phyloP scores from a whole-genome alignment of 2,329 filamentous ascomycete genomes.

The Calcarisporium arbuscula region DNA sequence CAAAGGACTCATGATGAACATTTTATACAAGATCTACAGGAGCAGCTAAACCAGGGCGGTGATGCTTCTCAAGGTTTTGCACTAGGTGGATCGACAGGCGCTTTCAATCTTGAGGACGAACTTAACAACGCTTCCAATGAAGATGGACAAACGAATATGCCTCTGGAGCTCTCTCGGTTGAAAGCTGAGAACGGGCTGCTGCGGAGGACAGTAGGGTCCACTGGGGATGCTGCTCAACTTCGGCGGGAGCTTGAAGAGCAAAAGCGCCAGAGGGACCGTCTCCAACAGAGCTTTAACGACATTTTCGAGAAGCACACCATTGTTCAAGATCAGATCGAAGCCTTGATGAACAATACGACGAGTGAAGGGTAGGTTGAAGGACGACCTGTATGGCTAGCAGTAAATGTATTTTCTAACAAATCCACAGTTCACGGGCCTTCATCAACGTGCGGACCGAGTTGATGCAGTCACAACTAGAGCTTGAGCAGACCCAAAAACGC shows the following conservation, averaged over 20 bases:
- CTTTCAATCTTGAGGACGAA: constrained; percentile 53
- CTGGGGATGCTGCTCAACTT: constrained; percentile 47
- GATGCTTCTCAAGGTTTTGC: constrained; percentile 13
- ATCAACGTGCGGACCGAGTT: constrained; percentile 44
- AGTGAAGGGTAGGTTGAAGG: constrained; percentile 48
- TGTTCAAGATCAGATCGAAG: constrained; percentile 50
- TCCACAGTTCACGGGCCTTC: constrained; percentile 47
- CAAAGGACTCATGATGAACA: constrained; percentile 45
- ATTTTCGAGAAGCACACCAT: constrained; percentile 53
- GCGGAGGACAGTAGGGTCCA: constrained; percentile 46
- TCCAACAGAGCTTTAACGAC: constrained; percentile 50
- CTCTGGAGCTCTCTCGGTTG: constrained; percentile 50
- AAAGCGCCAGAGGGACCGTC: constrained; percentile 40
- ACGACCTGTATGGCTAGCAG: constrained; percentile 19
- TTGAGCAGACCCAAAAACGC: constrained; percentile 37
- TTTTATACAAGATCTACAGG: constrained; percentile 53
- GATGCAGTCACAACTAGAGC: constrained; percentile 37
- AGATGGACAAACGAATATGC: constrained; percentile 31
- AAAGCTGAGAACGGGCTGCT: constrained; percentile 57
- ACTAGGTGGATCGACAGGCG: constrained; percentile 11
- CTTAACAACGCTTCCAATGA: constrained; percentile 43
- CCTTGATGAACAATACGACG: constrained; percentile 44
- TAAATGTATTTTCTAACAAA: constrained; percentile 37
- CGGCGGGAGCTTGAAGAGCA: constrained; percentile 51
- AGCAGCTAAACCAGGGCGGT: constrained; percentile 43